Evolutionary conservation across 495 filamentous ascomycete genomes (phyloP).

Genomic region (Daldinia caldariorum): DNA sequence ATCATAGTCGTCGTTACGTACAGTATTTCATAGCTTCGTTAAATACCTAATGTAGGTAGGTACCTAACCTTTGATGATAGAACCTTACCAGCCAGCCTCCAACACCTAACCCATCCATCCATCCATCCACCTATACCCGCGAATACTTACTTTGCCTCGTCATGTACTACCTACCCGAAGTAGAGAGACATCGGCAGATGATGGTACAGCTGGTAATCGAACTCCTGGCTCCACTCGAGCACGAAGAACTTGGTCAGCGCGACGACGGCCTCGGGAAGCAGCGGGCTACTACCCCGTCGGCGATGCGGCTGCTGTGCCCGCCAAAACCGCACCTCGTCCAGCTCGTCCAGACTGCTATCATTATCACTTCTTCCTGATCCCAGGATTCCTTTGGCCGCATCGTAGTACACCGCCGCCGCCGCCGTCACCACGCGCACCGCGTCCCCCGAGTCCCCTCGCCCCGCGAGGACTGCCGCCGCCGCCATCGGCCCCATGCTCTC

Average conservation of each 20-base stretch:
- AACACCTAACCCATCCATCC: neutral
- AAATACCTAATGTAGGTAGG: no score
- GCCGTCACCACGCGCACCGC: slow-evolving; percentile 47
- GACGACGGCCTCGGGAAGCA: slow-evolving; percentile 33
- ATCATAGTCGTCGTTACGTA: neutral
- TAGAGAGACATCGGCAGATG: slow-evolving; percentile 48
- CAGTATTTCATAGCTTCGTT: neutral
- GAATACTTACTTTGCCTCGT: neutral
- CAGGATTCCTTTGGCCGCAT: slow-evolving; percentile 3
- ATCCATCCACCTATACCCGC: neutral
- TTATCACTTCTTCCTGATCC: no score
- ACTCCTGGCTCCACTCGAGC: slow-evolving; percentile 53
- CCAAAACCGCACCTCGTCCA: slow-evolving; percentile 43
- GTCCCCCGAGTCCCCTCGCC: slow-evolving; percentile 49
- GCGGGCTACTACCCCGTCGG: no score
- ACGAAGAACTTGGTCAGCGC: slow-evolving; percentile 53
- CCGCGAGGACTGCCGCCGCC: slow-evolving; percentile 43
- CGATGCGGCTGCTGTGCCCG: neutral
- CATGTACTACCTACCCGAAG: slow-evolving; percentile 42
- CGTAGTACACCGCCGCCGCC: slow-evolving; percentile 16
- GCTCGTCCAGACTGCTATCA: neutral
- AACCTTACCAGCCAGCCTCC: neutral
- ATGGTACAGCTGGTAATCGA: slow-evolving; percentile 55
- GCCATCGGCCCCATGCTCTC: slow-evolving; percentile 46
- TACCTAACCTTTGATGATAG: no score